Conservation (phyloP, 805 yeast species). For the Wickerhamiella vanderwaltii region DNA sequence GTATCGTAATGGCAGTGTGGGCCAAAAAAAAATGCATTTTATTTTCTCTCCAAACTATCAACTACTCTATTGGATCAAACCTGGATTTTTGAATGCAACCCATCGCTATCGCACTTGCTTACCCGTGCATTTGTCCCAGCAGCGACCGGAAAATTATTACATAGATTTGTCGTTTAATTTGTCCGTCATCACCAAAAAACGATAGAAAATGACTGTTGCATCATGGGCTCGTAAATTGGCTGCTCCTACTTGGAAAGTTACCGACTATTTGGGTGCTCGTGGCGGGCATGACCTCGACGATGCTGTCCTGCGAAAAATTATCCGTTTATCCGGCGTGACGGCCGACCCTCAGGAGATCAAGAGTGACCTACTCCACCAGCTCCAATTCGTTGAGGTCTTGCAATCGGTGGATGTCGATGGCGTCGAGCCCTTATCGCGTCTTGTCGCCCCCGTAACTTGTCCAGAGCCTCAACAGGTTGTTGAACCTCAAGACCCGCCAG, state of each 20-base stretch:
- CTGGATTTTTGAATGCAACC: no score
- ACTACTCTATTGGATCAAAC: no score
- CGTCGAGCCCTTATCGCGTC: slow-evolving; percentile 26
- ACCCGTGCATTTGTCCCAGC: no score
- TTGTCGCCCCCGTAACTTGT: slow-evolving; percentile 17
- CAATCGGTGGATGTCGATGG: slow-evolving; percentile 27
- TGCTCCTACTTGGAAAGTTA: slow-evolving; percentile 6
- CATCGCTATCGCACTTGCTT: no score
- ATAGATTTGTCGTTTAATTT: no score
- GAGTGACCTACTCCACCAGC: slow-evolving; percentile 27
- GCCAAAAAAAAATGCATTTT: no score
- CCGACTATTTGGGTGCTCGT: slow-evolving; percentile 6
- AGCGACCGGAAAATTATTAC: no score
- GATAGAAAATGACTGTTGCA: no score
- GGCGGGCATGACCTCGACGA: neutral
- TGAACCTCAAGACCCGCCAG: slow-evolving; percentile 13
- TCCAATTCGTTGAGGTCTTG: slow-evolving; percentile 30
- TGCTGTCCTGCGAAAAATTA: neutral
- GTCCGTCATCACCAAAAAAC: no score
- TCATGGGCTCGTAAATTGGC: slow-evolving; percentile 1
- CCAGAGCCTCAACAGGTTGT: slow-evolving; percentile 16
- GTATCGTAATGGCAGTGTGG: no score
- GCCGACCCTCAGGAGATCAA: slow-evolving; percentile 22
- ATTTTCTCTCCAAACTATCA: no score
- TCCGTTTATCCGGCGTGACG: slow-evolving; percentile 16